These are phyloP conservation scores for Acacia crassicarpa DNA, from an alignment of 306 rosid genomes.

Conservation along the genomic window DNA sequence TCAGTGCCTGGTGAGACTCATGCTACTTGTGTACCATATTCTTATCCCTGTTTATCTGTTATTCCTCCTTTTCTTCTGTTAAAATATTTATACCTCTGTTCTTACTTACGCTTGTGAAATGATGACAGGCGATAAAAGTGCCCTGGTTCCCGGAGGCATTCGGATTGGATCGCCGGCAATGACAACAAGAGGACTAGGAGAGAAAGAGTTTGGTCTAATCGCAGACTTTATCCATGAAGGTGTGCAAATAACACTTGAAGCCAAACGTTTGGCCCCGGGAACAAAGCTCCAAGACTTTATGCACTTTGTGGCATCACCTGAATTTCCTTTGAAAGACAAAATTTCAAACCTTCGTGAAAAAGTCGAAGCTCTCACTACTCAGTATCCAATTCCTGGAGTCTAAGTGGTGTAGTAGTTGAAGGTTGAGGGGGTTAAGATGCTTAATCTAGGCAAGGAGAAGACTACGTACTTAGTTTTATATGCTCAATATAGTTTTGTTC, in stretches of 20 bases:
- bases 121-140: not conserved
- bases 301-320: not conserved
- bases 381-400: conserved; percentile 6
- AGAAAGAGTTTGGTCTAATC: not conserved
- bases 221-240: not conserved
- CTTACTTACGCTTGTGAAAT: not conserved
- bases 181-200: not conserved
- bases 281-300: not conserved
- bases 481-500: not conserved
- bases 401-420: not conserved
- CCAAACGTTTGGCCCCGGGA: not conserved
- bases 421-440: not conserved
- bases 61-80: not conserved
- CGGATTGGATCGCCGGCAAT: not conserved
- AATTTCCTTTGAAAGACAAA: not conserved
- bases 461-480: not conserved
- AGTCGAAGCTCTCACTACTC: not conserved
- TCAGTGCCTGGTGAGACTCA: not conserved
- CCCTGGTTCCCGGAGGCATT: not conserved
- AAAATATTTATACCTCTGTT: not conserved
- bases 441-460: not conserved
- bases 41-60: not conserved
- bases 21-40: not conserved
- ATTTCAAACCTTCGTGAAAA: not conserved
- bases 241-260: not conserved